Conservation (phyloP, 371 early-diverging fungal genomes). For the Paraphysoderma sedebokerense region DNA sequence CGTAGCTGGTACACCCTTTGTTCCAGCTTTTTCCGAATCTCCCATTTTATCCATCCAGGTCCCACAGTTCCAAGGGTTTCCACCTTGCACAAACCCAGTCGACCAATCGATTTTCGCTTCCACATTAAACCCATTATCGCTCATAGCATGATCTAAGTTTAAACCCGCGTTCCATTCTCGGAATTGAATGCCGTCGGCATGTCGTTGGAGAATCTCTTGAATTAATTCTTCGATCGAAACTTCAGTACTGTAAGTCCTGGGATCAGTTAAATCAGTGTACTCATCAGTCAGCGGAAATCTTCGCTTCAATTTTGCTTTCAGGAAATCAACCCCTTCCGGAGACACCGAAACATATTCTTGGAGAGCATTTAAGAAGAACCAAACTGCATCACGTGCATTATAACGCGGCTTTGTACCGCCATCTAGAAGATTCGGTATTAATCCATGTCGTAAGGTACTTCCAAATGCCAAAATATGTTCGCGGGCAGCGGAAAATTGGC, state of each 20-base stretch:
- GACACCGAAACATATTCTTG: conserved; percentile 48
- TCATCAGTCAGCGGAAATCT: conserved; percentile 64
- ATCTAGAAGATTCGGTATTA: conserved; percentile 90
- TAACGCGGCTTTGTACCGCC: conserved; percentile 69
- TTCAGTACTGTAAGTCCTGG: conserved; percentile 31
- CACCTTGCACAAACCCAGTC: conserved; percentile 73
- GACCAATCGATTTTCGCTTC: conserved; percentile 44
- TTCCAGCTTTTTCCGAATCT: conserved; percentile 78
- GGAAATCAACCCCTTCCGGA: conserved; percentile 58
- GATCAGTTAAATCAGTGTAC: conserved; percentile 45
- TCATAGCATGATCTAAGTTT: conserved; percentile 77
- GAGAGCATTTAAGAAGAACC: conserved; percentile 86
- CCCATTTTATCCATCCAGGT: conserved; percentile 99
- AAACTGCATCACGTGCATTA: conserved; percentile 90
- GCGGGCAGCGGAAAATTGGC: conserved; percentile 59
- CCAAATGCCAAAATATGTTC: conserved; percentile 79
- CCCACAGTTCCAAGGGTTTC: conserved; percentile 86
- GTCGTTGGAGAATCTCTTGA: conserved; percentile 79
- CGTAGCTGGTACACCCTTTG: conserved; percentile 76
- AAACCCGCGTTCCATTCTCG: conserved; percentile 90
- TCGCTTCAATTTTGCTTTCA: conserved; percentile 48
- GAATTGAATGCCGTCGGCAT: conserved; percentile 83
- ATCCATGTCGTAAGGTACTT: conserved; percentile 68
- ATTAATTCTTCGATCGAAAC: conserved; percentile 64
- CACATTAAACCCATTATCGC: conserved; percentile 72